Evolutionary conservation across 2,329 filamentous ascomycete genomes (phyloP), one percentile per base, ranked within the genome.

Genomic region (Venturia asperata): DNA sequence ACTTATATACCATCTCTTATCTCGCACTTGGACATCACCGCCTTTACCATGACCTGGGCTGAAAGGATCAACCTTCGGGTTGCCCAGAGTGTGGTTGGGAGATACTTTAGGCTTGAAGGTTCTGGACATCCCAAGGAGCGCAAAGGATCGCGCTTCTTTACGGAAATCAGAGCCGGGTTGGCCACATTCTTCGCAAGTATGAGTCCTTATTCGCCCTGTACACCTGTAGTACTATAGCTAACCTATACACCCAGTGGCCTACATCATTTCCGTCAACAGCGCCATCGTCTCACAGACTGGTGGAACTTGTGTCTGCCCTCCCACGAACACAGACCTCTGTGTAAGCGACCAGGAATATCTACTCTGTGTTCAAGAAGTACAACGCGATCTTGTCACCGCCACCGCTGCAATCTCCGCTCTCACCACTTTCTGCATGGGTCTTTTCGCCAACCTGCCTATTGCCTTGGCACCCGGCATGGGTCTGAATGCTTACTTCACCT

Each of bases 401-500:
- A 95, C 91, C 5, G 90, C 91, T 56, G 91, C 91, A 64, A 92
- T 94, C 69, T 83, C 90, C 17, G 88, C 90, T 34, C 77, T 96
- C 60, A 85, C 88, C 3, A 88, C 86, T n/a, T 92, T 95, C 75
- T 87, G 82, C 75, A 92, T 95, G 88, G 91, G 91, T 24, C 75
- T 93, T 1, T 85, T 92, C 68, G 87, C 91, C 68, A 95, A 95
- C 70, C 80, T 93, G 78, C 74, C 91, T 1, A 86, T 91, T 69
- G 87, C 85, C 10, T 41, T 61, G 45, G 88, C 87, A 7, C 88
- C 88, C 19, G 88, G 88, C 45, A 90, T 91, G 88, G 88, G 91
- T 34, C 76, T 95, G 65, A 96, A 96, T 72, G 91, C 91, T 21
- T 95, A 95, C 75, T 95, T 95, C 72, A 84, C 91, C 34, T 95